These are phyloP conservation scores for Sherardia arvensis DNA, from an alignment of 257 asterid genomes.

Conservation along the genomic window DNA sequence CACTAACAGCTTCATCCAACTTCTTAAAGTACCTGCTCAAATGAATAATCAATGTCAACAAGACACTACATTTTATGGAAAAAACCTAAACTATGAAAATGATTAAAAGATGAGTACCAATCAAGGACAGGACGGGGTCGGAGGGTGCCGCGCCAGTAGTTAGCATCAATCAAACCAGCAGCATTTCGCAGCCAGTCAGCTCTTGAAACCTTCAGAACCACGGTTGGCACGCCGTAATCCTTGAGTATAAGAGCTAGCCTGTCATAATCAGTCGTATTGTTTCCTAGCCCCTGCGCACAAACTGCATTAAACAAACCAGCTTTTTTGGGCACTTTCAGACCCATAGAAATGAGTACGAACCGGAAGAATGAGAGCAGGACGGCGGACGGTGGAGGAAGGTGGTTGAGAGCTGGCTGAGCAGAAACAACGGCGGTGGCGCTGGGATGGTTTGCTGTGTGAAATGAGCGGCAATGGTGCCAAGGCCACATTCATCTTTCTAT, in stretches of 20 bases:
- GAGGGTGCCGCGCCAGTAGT: slow-evolving; percentile 87
- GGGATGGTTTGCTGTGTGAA: slow-evolving; percentile 20
- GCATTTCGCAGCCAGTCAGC: slow-evolving; percentile 94
- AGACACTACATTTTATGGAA: background rate
- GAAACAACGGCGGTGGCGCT: slow-evolving; percentile 25
- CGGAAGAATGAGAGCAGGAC: slow-evolving; percentile 94
- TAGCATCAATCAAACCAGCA: slow-evolving; percentile 74
- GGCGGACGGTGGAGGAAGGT: slow-evolving; percentile 36
- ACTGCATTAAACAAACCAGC: background rate
- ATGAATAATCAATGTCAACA: background rate
- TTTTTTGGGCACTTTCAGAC: background rate
- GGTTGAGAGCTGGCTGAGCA: slow-evolving; percentile 32
- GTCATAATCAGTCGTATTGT: slow-evolving; percentile 67
- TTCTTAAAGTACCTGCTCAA: slow-evolving; percentile 62
- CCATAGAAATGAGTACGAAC: slow-evolving; percentile 20
- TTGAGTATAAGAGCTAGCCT: slow-evolving; percentile 52
- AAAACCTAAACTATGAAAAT: background rate
- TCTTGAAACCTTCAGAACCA: slow-evolving; percentile 70
- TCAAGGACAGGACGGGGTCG: slow-evolving; percentile 90
- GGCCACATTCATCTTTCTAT: slow-evolving; percentile 39
- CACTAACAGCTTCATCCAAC: slow-evolving; percentile 63
- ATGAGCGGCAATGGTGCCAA: slow-evolving; percentile 18
- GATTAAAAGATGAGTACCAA: no score
- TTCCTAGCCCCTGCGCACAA: slow-evolving; percentile 72
- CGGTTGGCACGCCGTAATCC: slow-evolving; percentile 64